These are phyloP conservation scores for Zymoseptoria crescenta DNA, from an alignment of 2,329 filamentous ascomycete species.

Conservation along the genomic window DNA sequence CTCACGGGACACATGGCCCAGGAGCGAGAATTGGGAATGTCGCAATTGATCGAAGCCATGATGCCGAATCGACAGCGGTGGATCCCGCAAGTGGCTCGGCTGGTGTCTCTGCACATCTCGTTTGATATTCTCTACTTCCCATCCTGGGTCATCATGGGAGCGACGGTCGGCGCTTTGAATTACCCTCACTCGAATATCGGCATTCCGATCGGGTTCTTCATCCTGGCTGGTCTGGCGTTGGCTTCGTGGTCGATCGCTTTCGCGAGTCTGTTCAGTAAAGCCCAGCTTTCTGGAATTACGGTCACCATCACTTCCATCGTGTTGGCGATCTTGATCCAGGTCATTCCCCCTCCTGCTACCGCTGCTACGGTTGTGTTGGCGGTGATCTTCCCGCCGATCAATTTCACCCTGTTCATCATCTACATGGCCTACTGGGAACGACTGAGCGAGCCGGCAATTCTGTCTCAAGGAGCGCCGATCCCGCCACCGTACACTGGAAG, in stretches of 20 bases:
- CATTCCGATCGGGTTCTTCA: slow-evolving; percentile 52
- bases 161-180: slow-evolving; percentile 57
- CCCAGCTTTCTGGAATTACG: slow-evolving; percentile 79
- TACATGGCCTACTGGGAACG: slow-evolving; percentile 69
- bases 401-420: slow-evolving; percentile 78
- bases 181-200: slow-evolving; percentile 38
- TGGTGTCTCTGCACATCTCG: slow-evolving; percentile 70
- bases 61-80: slow-evolving; percentile 68
- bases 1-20: slow-evolving; percentile 77
- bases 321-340: slow-evolving; percentile 74
- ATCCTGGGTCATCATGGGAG: slow-evolving; percentile 69
- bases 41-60: slow-evolving; percentile 84
- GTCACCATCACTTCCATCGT: slow-evolving; percentile 65
- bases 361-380: slow-evolving; percentile 61
- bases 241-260: slow-evolving; percentile 75
- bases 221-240: slow-evolving; percentile 68
- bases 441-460: slow-evolving; percentile 50
- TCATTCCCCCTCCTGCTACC: slow-evolving; percentile 55
- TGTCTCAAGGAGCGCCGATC: slow-evolving; percentile 53
- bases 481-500: neutral
- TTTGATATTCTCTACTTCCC: slow-evolving; percentile 74
- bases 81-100: slow-evolving; percentile 69
- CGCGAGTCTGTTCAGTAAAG: slow-evolving; percentile 75
- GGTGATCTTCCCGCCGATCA: slow-evolving; percentile 77
- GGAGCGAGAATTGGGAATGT: slow-evolving; percentile 81